Evolutionary conservation across 768 basidiomycete species (phyloP).

Genomic region (Calocybe cyanea): DNA sequence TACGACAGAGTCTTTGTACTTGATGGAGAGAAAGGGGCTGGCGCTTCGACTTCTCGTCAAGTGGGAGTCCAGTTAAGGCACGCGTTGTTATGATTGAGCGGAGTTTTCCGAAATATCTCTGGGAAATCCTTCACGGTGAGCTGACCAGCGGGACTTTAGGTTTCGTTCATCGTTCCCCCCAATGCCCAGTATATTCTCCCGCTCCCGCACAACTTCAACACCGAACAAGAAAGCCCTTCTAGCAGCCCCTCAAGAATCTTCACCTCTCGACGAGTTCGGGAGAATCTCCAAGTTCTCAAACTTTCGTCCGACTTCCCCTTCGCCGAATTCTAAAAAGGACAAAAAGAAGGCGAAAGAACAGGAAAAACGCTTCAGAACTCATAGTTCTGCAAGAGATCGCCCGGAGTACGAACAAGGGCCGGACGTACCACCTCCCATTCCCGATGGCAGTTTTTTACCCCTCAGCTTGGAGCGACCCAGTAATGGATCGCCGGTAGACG

Average conservation of each 20-base stretch:
- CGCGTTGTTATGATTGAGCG: constrained; percentile 4
- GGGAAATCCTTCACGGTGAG: constrained; percentile 8
- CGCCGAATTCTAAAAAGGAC: constrained; percentile 44
- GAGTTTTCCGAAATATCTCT: constrained; percentile 11
- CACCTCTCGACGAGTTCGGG: constrained; percentile 62
- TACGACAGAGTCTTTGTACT: too few relatives aligned
- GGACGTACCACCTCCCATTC: constrained; percentile 31
- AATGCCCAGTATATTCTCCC: constrained; percentile 77
- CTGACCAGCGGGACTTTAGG: constrained; percentile 14
- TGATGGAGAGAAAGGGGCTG: too few relatives aligned
- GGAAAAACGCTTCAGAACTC: constrained; percentile 38
- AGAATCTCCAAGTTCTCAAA: constrained; percentile 47
- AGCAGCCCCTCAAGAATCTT: constrained; percentile 21
- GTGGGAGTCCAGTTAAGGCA: background rate
- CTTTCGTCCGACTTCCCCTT: constrained; percentile 22
- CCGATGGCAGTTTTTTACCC: constrained; percentile 52
- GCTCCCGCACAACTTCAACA: constrained; percentile 59
- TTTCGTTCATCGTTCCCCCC: constrained; percentile 31
- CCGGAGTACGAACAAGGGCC: constrained; percentile 25
- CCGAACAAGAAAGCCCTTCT: constrained; percentile 38
- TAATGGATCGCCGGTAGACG: constrained; percentile 31
- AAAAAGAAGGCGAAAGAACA: constrained; percentile 44
- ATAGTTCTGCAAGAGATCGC: constrained; percentile 33
- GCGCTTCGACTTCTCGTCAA: too few relatives aligned
- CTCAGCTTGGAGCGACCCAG: constrained; percentile 48